Conservation (phyloP, 148 eudicot species). For the Vaccinium myrtillus region DNA sequence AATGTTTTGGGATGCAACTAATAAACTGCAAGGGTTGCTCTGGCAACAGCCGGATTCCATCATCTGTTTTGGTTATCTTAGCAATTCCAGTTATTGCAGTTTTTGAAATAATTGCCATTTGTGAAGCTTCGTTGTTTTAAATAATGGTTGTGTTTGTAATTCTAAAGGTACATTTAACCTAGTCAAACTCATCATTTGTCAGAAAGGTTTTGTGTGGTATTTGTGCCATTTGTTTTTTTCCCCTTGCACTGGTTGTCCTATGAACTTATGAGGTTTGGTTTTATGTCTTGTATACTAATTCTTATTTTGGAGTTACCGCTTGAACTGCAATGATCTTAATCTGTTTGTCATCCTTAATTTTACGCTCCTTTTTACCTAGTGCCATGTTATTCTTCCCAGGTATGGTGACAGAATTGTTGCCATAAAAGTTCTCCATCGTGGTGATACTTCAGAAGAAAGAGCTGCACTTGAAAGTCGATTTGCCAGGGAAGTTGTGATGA, state of each 20-base stretch:
- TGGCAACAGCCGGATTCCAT: neutral
- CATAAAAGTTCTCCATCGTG: constrained; percentile 80
- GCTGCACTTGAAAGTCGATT: constrained; percentile 73
- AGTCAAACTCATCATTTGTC: neutral
- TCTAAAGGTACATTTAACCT: neutral
- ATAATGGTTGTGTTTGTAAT: neutral
- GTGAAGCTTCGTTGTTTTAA: neutral
- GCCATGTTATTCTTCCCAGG: constrained; percentile 34
- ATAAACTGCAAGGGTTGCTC: neutral
- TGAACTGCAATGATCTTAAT: neutral
- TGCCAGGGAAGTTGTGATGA: constrained; percentile 89
- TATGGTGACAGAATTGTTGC: constrained; percentile 84
- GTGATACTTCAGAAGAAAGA: constrained; percentile 68
- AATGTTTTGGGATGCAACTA: neutral
- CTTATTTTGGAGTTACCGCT: neutral
- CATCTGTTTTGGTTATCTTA: neutral
- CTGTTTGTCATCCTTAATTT: neutral
- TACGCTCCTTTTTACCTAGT: neutral
- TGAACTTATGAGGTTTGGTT: neutral
- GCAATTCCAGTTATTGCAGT: constrained; percentile 1
- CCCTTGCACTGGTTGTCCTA: neutral
- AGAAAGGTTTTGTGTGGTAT: neutral
- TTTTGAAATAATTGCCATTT: neutral
- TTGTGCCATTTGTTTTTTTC: neutral
- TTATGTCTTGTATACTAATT: neutral